Base-by-base conservation (phyloP, 2,329 filamentous ascomycete species). In the Fusarium chaquense region DNA sequence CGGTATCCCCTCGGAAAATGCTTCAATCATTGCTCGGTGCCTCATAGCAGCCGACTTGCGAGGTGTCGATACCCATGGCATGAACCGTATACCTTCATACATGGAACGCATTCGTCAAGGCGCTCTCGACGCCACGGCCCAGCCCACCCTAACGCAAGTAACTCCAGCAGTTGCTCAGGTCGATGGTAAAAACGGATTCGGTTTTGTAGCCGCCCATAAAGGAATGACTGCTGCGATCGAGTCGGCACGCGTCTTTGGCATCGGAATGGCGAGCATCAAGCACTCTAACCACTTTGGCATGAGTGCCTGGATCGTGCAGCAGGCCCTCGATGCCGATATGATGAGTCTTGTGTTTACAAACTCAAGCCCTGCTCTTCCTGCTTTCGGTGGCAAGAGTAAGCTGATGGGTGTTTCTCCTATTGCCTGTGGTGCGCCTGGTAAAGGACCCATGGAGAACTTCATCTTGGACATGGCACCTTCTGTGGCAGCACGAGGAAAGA, bases 201-300 rank as follows among this genome's bases (percentile, higher is more conserved):
- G 92, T 13, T 94, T 94, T 73, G 82, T 94, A 0, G 88, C 90
- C 1, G 91, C 91, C 1, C 83, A 89, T 46, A 73, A 80, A 57
- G 92, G 86, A 28, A 94, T 95, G 89, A 77, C 78, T 1, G 83
- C 84, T 0, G 92, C 92, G 1, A 88, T 94, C 46, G 83, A 86
- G 12, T 89, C 91, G 79, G 92, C 92, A 0, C 79, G 82, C 26
- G 77, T 80, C 3, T 89, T 85, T 73, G 92, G 92, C 15, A 92
- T 95, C 67, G 93, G 92, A 28, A 89, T 96, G 86, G 90, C 91
- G 0, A 88, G 86, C 61, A 83, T 95, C 74, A 91, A 90, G 78
- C 90, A 91, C 78, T 92, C 89, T 41, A 95, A 95, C 73, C 92
- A 95, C 78, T 94, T 92, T 73, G 93, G 93, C 56, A 96, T 96